These are phyloP conservation scores for Zygoascus flipseniorum DNA, from an alignment of 805 yeast species.

Conservation along the genomic window DNA sequence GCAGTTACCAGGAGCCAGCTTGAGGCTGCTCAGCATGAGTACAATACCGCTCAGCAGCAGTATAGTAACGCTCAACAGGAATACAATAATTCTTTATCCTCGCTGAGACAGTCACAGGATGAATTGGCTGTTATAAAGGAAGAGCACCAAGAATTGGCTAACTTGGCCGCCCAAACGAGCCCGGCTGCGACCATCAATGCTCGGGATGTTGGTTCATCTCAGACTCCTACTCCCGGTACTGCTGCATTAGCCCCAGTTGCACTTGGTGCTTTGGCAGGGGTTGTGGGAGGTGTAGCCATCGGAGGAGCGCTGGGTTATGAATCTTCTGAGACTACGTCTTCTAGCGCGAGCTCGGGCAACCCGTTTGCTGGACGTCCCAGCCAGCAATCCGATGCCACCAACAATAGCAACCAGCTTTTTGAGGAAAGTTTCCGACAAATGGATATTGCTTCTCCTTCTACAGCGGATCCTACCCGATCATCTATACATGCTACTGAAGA, in stretches of 20 bases:
- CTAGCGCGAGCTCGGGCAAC: constrained; percentile 10
- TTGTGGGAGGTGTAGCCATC: constrained; percentile 22
- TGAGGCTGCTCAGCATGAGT: constrained; percentile 49
- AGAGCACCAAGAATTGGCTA: constrained; percentile 22
- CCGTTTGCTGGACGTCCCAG: constrained; percentile 6
- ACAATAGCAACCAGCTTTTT: constrained; percentile 6
- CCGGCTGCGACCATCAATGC: not conserved
- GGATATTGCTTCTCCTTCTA: constrained; percentile 20
- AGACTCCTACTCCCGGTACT: constrained; percentile 5
- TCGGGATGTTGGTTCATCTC: not conserved
- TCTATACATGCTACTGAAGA: constrained; percentile 20
- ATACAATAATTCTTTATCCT: not conserved
- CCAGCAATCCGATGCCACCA: not conserved
- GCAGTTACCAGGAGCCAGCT: constrained; percentile 65
- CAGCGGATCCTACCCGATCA: constrained; percentile 18
- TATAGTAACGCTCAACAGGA: constrained; percentile 17
- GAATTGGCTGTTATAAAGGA: constrained; percentile 32
- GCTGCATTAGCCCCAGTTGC: constrained; percentile 14
- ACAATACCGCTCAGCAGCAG: too few relatives aligned
- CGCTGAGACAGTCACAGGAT: constrained; percentile 32
- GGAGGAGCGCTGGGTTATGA: constrained; percentile 3
- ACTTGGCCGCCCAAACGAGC: not conserved
- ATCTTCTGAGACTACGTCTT: not conserved
- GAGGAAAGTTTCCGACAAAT: constrained; percentile 20
- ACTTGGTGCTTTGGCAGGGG: constrained; percentile 19